A percentile compares a stretch with the other conserved stretches of the same genome.
phyloP scores from a whole-genome alignment of 345 rosid genomes.

The Camelina neglecta region DNA sequence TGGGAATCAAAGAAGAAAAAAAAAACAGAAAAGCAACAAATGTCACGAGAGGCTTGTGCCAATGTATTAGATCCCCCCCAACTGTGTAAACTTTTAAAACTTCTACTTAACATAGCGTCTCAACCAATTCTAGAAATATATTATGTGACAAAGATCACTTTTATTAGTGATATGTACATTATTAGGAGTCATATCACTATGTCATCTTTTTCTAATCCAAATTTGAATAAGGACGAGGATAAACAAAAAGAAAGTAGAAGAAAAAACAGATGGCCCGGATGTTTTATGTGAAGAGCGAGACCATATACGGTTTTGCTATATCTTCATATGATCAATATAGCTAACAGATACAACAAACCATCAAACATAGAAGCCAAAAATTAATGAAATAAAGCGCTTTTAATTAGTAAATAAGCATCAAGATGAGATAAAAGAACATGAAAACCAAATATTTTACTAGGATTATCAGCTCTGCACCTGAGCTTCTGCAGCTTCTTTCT shows the following conservation, averaged over 20 bases:
- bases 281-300: not conserved
- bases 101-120: not conserved
- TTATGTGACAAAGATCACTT: slow-evolving; percentile 22
- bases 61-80: not conserved
- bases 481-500: slow-evolving; percentile 56
- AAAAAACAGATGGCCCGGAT: not conserved
- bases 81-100: not conserved
- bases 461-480: slow-evolving; percentile 52
- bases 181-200: not conserved
- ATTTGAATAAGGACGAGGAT: not conserved
- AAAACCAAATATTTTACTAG: not conserved
- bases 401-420: slow-evolving; percentile 19
- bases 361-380: slow-evolving; percentile 36
- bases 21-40: not conserved
- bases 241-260: not conserved
- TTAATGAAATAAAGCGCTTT: slow-evolving; percentile 28
- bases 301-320: slow-evolving; percentile 9
- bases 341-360: slow-evolving; percentile 33
- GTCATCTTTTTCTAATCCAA: not conserved
- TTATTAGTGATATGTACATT: not conserved
- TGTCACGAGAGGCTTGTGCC: slow-evolving; percentile 35
- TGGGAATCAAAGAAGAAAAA: slow-evolving; percentile 1
- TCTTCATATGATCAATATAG: slow-evolving; percentile 15
- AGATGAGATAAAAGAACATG: not conserved
- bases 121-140: slow-evolving; percentile 24